phyloP scores from a whole-genome alignment of 768 basidiomycete genomes.

The Chalciporus piperatus region DNA sequence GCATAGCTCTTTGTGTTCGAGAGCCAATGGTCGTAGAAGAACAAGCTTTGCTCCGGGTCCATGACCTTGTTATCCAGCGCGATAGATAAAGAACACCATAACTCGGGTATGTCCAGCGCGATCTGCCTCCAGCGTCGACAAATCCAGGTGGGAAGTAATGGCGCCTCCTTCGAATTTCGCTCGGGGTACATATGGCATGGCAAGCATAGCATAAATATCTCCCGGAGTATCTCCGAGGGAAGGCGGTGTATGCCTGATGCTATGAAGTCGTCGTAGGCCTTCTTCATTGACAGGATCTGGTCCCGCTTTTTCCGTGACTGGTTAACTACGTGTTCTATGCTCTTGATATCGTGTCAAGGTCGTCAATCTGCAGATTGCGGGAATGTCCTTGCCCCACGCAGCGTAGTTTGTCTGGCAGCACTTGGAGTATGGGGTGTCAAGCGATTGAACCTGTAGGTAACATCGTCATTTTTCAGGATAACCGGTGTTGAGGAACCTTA shows the following conservation, averaged over 20 bases:
- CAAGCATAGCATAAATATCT: conserved; percentile 43
- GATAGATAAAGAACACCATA: conserved; percentile 44
- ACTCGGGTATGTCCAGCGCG: conserved; percentile 36
- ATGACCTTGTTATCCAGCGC: neutral
- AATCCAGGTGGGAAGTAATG: conserved; percentile 40
- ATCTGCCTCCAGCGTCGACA: conserved; percentile 43
- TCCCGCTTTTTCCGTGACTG: conserved; percentile 11
- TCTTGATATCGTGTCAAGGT: conserved; percentile 12
- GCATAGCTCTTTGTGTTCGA: conserved; percentile 16
- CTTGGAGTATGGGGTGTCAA: conserved; percentile 20
- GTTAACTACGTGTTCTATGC: conserved; percentile 2
- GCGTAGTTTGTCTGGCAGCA: conserved; percentile 14
- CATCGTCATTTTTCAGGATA: neutral
- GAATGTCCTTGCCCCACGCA: conserved; percentile 11
- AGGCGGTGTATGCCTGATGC: conserved; percentile 32
- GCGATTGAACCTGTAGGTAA: conserved; percentile 10
- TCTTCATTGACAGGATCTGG: conserved; percentile 14
- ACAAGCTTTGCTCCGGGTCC: conserved; percentile 6
- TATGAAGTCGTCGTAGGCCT: conserved; percentile 19
- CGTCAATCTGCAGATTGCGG: conserved; percentile 13
- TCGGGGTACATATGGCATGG: conserved; percentile 21
- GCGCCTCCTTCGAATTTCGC: conserved; percentile 24
- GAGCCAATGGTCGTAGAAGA: conserved; percentile 17
- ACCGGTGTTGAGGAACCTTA: neutral
- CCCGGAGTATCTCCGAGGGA: conserved; percentile 44